Conservation (phyloP, 1,139 yeast genomes). For the Geotrichum restrictum region DNA sequence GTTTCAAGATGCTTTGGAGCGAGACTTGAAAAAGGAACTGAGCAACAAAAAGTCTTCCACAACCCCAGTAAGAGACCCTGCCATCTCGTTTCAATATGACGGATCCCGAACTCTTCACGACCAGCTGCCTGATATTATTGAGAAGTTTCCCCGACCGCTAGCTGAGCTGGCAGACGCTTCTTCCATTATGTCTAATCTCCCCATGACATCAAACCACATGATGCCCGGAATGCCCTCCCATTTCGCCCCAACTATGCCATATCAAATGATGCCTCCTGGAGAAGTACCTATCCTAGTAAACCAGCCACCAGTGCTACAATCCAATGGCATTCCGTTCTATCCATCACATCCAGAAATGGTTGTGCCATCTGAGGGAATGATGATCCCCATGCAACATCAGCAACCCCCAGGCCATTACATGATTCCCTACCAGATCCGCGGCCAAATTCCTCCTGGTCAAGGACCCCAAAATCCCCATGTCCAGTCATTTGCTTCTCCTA, state of each 20-base stretch:
- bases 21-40: slow-evolving; percentile 79
- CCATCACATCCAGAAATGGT: not conserved
- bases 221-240: slow-evolving; percentile 17
- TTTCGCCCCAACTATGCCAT: slow-evolving; percentile 1
- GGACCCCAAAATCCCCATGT: not conserved
- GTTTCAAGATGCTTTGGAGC: slow-evolving; percentile 88
- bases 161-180: slow-evolving; percentile 38
- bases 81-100: slow-evolving; percentile 42
- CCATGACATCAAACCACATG: slow-evolving; percentile 17
- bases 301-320: slow-evolving; percentile 4
- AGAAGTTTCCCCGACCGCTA: slow-evolving; percentile 34
- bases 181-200: slow-evolving; percentile 24
- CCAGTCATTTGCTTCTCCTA: not conserved
- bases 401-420: slow-evolving; percentile 3
- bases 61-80: slow-evolving; percentile 43
- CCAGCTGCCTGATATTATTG: slow-evolving; percentile 36
- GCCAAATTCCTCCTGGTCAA: not conserved
- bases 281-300: not conserved
- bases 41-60: slow-evolving; percentile 39
- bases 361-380: not conserved
- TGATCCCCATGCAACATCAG: slow-evolving; percentile 1
- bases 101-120: slow-evolving; percentile 39
- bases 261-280: slow-evolving; percentile 5
- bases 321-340: slow-evolving; percentile 5
- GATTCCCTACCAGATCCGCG: not conserved